Base-by-base conservation (phyloP, 75 land plant genomes). In the Pseudotsuga menziesii region DNA sequence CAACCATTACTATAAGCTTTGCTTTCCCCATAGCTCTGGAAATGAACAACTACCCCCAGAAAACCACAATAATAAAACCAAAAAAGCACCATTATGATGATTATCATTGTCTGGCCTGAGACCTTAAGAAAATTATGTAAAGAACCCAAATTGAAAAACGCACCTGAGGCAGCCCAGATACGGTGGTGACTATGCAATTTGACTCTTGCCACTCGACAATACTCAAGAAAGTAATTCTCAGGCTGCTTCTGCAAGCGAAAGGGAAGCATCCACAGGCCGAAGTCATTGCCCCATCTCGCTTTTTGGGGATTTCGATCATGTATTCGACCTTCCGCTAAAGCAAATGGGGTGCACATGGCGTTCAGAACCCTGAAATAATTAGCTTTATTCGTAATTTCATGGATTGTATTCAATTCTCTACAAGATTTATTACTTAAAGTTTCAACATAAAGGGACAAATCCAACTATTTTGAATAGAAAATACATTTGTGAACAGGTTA, bases 141-240 rank as follows among this genome's bases (percentile, higher is more conserved):
- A 0, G 0, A 60, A 60, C 7, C 4, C n/a, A 5, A 70, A 19
- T 39, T 70, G 6, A 44, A 11, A 39, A 5, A 83, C 80, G 57
- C 80, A 95, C 98, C 76, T 95, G 96, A 14, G 96, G 94, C 12
- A 83, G 85, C 4, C 92, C 89, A 58, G 82, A 80, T 1, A 83
- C 88, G 57, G 78, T 81, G 0, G 96, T 89, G 58, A 90, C 87
- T 44, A 94, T 79, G 75, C n/a, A 77, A 52, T 0, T 80, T 77
- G 2, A 27, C 76, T 67, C 84, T 90, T 0, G 97, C 91, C 57
- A 81, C 67, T n/a, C 86, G 80, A 44, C 93, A 82, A 70, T 89
- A 85, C 57, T 93, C 88, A 25, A 95, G 78, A 16, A 91, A 96
- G 0, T 60, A 20, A n/a, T 60, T n/a, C 22, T 83, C 64, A 0